Percentiles rank a stretch among this genome's conserved stretches.
These are phyloP conservation scores for Phytophthora uliginosa DNA, from an alignment of 352 stramenopile species.

Conservation along the genomic window DNA sequence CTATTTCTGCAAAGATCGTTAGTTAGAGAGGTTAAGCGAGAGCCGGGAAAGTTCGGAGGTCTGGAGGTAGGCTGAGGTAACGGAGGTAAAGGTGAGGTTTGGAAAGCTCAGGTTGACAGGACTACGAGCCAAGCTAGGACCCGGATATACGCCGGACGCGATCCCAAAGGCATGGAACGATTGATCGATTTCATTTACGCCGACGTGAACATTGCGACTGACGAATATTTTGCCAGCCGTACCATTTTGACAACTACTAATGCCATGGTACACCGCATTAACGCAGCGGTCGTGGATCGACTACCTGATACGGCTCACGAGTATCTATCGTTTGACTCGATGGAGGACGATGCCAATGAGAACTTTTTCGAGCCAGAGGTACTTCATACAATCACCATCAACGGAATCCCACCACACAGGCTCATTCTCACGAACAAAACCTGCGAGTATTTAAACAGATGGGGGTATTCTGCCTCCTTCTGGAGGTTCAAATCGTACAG, in stretches of 20 bases:
- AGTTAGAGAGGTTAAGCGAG: neutral
- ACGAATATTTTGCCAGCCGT: constrained; percentile 1
- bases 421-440: constrained; percentile 29
- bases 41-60: neutral
- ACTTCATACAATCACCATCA: constrained; percentile 26
- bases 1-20: neutral
- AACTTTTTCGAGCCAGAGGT: constrained; percentile 29
- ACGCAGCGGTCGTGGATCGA: neutral
- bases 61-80: neutral
- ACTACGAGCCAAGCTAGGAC: neutral
- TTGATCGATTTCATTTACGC: constrained; percentile 2
- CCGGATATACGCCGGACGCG: neutral
- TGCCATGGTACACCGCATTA: neutral
- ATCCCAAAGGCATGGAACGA: neutral
- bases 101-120: neutral
- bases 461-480: no score
- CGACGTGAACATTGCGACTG: constrained; percentile 3
- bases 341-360: constrained; percentile 30
- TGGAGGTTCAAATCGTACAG: no score
- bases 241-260: neutral
- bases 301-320: neutral
- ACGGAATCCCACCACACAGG: constrained; percentile 37
- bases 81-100: neutral
- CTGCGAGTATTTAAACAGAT: no score
- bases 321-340: constrained; percentile 28